phyloP scores from a whole-genome alignment of 768 basidiomycete species.

The Pisolithus tinctorius region DNA sequence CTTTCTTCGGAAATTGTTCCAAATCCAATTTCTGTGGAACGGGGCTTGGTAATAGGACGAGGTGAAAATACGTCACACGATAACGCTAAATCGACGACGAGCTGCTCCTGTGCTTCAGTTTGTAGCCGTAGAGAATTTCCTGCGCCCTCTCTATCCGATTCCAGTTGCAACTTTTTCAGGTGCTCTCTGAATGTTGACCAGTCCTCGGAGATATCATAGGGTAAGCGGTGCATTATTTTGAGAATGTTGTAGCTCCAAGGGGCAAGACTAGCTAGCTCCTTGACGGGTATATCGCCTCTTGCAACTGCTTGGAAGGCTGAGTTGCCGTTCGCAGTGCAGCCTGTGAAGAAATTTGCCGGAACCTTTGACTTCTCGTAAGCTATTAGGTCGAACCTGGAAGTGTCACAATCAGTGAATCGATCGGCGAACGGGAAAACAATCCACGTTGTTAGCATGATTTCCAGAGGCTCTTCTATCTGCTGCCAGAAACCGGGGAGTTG shows the following conservation, averaged over 20 bases:
- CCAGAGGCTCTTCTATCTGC: conserved; percentile 37
- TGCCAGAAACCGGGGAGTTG: conserved; percentile 53
- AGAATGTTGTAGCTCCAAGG: conserved; percentile 51
- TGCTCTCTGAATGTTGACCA: conserved; percentile 29
- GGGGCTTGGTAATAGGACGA: conserved; percentile 30
- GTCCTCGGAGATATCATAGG: conserved; percentile 31
- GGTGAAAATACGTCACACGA: conserved; percentile 52
- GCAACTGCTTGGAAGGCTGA: conserved; percentile 47
- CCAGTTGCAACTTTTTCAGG: conserved; percentile 40
- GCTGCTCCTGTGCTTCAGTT: conserved; percentile 49
- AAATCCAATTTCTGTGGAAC: not conserved
- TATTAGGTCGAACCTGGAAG: conserved; percentile 53
- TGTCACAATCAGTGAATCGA: not conserved
- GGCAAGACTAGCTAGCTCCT: conserved; percentile 33
- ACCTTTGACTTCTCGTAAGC: conserved; percentile 43
- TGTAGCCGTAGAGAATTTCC: conserved; percentile 40
- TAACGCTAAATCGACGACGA: conserved; percentile 57
- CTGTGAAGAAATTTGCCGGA: conserved; percentile 50
- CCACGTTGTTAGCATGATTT: conserved; percentile 60
- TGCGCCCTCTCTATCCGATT: conserved; percentile 30
- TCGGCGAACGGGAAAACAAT: conserved; percentile 7
- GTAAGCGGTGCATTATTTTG: conserved; percentile 37
- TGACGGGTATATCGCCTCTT: conserved; percentile 39
- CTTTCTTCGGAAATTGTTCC: not conserved
- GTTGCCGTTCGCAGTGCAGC: conserved; percentile 42